Percentiles rank a stretch among this genome's conserved stretches.
These are phyloP conservation scores for Clonostachys rhizophaga DNA, from an alignment of 2,329 filamentous ascomycete genomes.

Conservation along the genomic window DNA sequence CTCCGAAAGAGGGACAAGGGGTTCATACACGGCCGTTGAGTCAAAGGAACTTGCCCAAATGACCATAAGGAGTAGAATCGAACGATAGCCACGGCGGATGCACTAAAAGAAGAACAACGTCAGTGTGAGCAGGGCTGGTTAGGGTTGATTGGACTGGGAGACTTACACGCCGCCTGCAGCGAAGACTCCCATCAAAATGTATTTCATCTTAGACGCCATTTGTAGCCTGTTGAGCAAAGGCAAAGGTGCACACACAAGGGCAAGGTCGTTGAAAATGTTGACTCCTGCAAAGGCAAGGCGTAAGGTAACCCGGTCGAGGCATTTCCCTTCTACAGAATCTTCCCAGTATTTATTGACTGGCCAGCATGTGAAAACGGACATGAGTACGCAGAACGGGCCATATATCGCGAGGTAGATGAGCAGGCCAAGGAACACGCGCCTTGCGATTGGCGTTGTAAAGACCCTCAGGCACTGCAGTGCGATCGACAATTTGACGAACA, in stretches of 20 bases:
- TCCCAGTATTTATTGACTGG: slow-evolving; percentile 19
- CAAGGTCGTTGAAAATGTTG: slow-evolving; percentile 23
- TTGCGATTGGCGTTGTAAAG: slow-evolving; percentile 10
- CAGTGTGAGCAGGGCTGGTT: not conserved
- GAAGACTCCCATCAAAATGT: slow-evolving; percentile 32
- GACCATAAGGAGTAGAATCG: slow-evolving; percentile 11
- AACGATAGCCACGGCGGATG: slow-evolving; percentile 14
- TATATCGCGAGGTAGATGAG: slow-evolving; percentile 13
- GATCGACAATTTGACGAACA: slow-evolving; percentile 18
- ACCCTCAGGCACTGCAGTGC: slow-evolving; percentile 18
- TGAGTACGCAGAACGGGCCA: slow-evolving; percentile 9
- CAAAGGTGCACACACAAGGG: slow-evolving; percentile 16
- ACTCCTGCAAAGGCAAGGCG: slow-evolving; percentile 19
- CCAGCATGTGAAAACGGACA: slow-evolving; percentile 15
- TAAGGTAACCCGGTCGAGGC: slow-evolving; percentile 12
- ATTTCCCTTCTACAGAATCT: slow-evolving; percentile 11
- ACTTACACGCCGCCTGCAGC: slow-evolving; percentile 29
- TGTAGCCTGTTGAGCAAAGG: slow-evolving; percentile 26
- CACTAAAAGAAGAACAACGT: slow-evolving; percentile 3
- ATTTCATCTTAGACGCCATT: slow-evolving; percentile 29
- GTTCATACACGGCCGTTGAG: slow-evolving; percentile 1
- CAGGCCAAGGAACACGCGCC: slow-evolving; percentile 11
- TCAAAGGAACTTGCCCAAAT: slow-evolving; percentile 7
- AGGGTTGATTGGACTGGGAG: not conserved
- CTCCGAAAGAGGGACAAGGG: not conserved